A percentile compares a stretch with the other conserved stretches of the same genome.
These are phyloP conservation scores for Physcomitrellopsis africana DNA, from an alignment of 225 moss, liverwort and hornwort species.

Conservation along the genomic window DNA sequence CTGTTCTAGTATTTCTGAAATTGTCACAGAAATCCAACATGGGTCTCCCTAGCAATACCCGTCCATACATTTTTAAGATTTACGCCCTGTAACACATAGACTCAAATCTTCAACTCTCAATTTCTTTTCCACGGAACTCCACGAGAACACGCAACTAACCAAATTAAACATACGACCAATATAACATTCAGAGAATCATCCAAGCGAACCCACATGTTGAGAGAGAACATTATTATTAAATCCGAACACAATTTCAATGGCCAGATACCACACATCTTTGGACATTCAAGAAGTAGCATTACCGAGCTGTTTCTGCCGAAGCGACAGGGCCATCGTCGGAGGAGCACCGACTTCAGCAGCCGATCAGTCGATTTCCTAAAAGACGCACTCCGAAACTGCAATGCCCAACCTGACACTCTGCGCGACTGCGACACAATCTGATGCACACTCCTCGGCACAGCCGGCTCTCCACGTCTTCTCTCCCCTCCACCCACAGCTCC, in stretches of 20 bases:
- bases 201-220: no score
- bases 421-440: no score
- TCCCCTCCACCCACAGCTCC: no score
- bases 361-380: slow-evolving; percentile 20
- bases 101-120: neutral
- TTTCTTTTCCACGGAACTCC: neutral
- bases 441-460: no score
- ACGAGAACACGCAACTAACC: neutral
- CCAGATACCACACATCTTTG: slow-evolving; percentile 34
- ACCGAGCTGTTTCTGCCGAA: slow-evolving; percentile 99
- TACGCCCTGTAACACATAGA: neutral
- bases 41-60: no score
- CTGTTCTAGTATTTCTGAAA: neutral
- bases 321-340: slow-evolving; percentile 84
- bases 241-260: neutral
- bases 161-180: neutral
- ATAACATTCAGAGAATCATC: neutral
- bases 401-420: neutral
- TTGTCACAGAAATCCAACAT: slow-evolving; percentile 14
- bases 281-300: slow-evolving; percentile 12
- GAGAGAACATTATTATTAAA: no score
- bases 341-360: slow-evolving; percentile 45
- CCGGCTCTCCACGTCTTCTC: no score
- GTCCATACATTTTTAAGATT: no score
- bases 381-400: slow-evolving; percentile 11